Conservation (phyloP, 2,329 filamentous ascomycete species). For the Diaporthe aspalathi region DNA sequence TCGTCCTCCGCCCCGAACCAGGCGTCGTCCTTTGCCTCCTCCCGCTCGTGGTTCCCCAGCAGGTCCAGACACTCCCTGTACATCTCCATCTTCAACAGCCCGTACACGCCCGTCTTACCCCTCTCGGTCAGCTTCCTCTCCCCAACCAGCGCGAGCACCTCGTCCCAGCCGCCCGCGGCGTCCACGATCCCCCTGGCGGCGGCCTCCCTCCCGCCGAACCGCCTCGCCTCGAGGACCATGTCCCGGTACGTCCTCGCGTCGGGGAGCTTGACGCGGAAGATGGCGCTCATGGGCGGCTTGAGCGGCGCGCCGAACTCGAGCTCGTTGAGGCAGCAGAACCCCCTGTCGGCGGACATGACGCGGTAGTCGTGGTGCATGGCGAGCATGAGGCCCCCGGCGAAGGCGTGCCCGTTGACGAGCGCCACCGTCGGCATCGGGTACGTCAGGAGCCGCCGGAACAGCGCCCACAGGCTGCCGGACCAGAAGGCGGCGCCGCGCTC, state of each 20-base stretch:
- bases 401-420: constrained; percentile 83
- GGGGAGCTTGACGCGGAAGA: constrained; percentile 78
- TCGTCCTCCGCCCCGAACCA: constrained; percentile 54
- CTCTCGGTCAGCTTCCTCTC: constrained; percentile 71
- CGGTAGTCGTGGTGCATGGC: constrained; percentile 88
- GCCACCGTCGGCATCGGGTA: constrained; percentile 87
- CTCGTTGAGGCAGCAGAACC: constrained; percentile 86
- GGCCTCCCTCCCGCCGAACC: constrained; percentile 73
- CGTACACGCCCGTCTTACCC: constrained; percentile 74
- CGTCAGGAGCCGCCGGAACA: constrained; percentile 74
- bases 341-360: constrained; percentile 75
- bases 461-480: constrained; percentile 67
- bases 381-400: constrained; percentile 84
- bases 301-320: constrained; percentile 83
- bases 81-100: constrained; percentile 80
- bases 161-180: constrained; percentile 71
- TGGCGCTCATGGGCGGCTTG: constrained; percentile 76
- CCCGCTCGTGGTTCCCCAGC: constrained; percentile 62
- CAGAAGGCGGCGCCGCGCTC: constrained; percentile 69
- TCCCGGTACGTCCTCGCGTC: constrained; percentile 65
- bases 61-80: constrained; percentile 73
- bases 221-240: constrained; percentile 78
- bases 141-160: constrained; percentile 69
- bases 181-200: constrained; percentile 77
- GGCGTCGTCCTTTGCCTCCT: constrained; percentile 61